Evolutionary conservation across 768 basidiomycete species (phyloP), one percentile per base, ranked within the genome.

Genomic region (Tephrocybe rancida): DNA sequence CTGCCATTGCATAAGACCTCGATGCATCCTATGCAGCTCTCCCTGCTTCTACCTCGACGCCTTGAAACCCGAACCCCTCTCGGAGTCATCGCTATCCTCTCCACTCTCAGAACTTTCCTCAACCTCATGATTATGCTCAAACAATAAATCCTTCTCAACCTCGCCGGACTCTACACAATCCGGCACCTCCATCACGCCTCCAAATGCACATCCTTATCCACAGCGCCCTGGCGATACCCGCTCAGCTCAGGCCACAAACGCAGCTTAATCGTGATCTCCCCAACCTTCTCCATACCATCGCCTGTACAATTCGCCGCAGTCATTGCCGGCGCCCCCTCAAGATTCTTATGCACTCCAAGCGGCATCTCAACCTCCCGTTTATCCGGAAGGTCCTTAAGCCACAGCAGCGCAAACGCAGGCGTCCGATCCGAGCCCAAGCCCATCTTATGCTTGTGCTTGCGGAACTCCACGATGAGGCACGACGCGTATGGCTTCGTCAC

Each of bases 311-410:
- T 74, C 39, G 56, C 44, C 5, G 58, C 60, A 24, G 71, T 68
- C n/a, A 65, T 62, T n/a, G 57, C 60, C 22, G 71, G 35, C 8
- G 52, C 61, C 3, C 57, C 48, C 14, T 54, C 52, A 18, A 45
- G 54, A 39, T 69, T 72, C 43, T 56, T 59, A 14, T 57, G 53
- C 14, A 76, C 59, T 5, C 64, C 70, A 8, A 74, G 56, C 8
- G 58, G 42, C 14, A 73, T 18, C 3, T 46, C 54, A 11, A 68
- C 52, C 39, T 73, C 68, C 37, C 71, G 67, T 29, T 67, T 62
- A 50, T 77, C 76, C 0, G 67, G 66, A 1, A 79, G 60, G 46
- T 79, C 76, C 56, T 73, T 76, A 42, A 79, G 56, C 77, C 77
- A 79, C 0, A 78, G 52, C 16, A 68, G 69, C 10, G 68, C 59